A percentile compares a stretch with the other conserved stretches of the same genome.
These are phyloP conservation scores for Solidago caesia DNA, from an alignment of 129 eudicot species.

Conservation along the genomic window DNA sequence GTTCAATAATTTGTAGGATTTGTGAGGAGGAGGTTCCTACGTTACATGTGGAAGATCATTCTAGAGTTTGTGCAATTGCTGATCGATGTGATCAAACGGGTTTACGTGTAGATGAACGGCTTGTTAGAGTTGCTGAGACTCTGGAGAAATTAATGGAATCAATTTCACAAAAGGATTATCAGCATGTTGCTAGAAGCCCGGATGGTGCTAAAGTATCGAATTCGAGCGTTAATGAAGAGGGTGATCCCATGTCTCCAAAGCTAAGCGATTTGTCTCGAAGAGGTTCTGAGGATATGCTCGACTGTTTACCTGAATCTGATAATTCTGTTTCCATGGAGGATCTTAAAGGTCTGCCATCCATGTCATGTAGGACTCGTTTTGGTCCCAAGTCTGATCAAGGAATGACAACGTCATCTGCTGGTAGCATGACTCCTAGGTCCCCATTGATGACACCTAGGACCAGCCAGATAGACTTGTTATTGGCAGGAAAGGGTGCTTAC, in stretches of 20 bases:
- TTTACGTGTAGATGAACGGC: constrained; percentile 82
- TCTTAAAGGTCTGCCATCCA: constrained; percentile 67
- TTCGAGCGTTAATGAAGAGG: constrained; percentile 77
- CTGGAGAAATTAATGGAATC: constrained; percentile 86
- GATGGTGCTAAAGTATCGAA: constrained; percentile 75
- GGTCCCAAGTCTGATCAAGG: constrained; percentile 98
- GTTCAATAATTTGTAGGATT: constrained; percentile 87
- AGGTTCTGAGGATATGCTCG: constrained; percentile 98
- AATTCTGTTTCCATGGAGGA: constrained; percentile 75
- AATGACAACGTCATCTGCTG: constrained; percentile 93
- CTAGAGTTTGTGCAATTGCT: constrained; percentile 92
- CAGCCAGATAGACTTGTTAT: constrained; percentile 68
- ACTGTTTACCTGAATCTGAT: constrained; percentile 76
- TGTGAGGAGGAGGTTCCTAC: constrained; percentile 99
- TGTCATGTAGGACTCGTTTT: constrained; percentile 93
- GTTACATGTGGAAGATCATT: constrained; percentile 92
- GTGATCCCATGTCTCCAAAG: constrained; percentile 72
- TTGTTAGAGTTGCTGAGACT: constrained; percentile 73
- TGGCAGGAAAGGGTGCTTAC: constrained; percentile 81
- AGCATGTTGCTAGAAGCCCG: constrained; percentile 63
- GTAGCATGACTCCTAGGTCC: constrained; percentile 97
- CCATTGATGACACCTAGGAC: constrained; percentile 77
- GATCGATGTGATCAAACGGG: constrained; percentile 93
- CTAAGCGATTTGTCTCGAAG: constrained; percentile 88
- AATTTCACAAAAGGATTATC: constrained; percentile 65